Conservation (phyloP, 1,284 basidiomycete genomes). For the Boletus mariae region DNA sequence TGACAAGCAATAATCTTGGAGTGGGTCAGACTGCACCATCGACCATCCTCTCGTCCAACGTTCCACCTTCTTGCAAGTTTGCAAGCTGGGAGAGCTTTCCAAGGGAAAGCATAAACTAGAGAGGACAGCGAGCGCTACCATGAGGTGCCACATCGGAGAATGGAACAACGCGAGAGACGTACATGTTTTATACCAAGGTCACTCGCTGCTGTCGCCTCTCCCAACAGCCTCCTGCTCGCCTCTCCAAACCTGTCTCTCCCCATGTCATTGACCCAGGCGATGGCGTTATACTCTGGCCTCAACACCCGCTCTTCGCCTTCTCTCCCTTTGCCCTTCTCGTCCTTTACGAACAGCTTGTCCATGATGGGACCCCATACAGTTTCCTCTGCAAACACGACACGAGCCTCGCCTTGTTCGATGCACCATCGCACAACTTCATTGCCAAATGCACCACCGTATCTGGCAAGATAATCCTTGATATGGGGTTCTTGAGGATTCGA, state of each 20-base stretch:
- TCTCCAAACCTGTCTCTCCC: slow-evolving; percentile 62
- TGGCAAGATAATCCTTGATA: slow-evolving; percentile 74
- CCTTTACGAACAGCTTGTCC: slow-evolving; percentile 65
- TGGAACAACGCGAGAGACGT: slow-evolving; percentile 20
- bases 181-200: slow-evolving; percentile 75
- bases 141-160: background rate
- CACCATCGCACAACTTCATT: slow-evolving; percentile 87
- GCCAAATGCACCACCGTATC: slow-evolving; percentile 82
- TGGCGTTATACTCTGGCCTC: slow-evolving; percentile 38
- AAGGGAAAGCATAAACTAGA: slow-evolving; percentile 84
- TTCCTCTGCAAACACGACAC: slow-evolving; percentile 32
- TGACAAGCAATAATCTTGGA: background rate
- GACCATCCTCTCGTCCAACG: slow-evolving; percentile 46
- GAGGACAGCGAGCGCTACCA: slow-evolving; percentile 2
- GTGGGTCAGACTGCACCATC: slow-evolving; percentile 43
- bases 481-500: slow-evolving; percentile 57
- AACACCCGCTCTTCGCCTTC: slow-evolving; percentile 17
- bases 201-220: slow-evolving; percentile 54
- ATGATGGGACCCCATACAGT: slow-evolving; percentile 46
- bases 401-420: slow-evolving; percentile 63
- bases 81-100: slow-evolving; percentile 86
- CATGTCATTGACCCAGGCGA: slow-evolving; percentile 92
- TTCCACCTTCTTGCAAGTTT: slow-evolving; percentile 55
- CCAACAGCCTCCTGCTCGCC: slow-evolving; percentile 64
- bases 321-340: slow-evolving; percentile 26